Percentiles rank a stretch among this genome's conserved stretches.
These are phyloP conservation scores for Tetrahymena elliotti DNA, from an alignment of 73 alveolate species.

Conservation along the genomic window DNA sequence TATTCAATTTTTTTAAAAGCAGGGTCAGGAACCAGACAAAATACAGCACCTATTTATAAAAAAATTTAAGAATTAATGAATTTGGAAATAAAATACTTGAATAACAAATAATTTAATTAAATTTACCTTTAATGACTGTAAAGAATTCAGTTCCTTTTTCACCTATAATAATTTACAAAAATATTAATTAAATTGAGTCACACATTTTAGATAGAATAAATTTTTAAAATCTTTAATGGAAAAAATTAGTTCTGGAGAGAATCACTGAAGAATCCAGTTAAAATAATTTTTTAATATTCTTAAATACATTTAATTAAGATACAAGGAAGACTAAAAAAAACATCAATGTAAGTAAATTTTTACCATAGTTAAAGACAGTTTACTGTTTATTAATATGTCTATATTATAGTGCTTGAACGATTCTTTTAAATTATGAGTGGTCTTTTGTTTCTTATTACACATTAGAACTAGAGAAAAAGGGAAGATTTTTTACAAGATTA, in stretches of 20 bases:
- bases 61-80: background rate
- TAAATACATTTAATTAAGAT: too few relatives aligned
- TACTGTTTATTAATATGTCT: background rate
- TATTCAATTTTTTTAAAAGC: background rate
- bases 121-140: background rate
- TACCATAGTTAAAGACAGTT: background rate
- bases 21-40: background rate
- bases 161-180: background rate
- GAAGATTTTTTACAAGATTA: background rate
- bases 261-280: too few relatives aligned
- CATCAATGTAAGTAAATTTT: background rate
- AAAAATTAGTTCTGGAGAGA: background rate
- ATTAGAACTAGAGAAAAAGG: background rate
- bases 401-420: background rate
- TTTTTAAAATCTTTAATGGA: background rate
- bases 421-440: background rate
- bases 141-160: background rate
- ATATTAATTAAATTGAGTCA: background rate
- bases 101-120: too few relatives aligned
- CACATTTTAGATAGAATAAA: background rate
- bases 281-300: too few relatives aligned
- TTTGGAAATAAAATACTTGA: background rate
- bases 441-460: background rate
- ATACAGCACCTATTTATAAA: background rate
- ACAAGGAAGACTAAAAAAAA: too few relatives aligned